These are phyloP conservation scores for Russula virescens DNA, from an alignment of 768 basidiomycete genomes.

Conservation along the genomic window DNA sequence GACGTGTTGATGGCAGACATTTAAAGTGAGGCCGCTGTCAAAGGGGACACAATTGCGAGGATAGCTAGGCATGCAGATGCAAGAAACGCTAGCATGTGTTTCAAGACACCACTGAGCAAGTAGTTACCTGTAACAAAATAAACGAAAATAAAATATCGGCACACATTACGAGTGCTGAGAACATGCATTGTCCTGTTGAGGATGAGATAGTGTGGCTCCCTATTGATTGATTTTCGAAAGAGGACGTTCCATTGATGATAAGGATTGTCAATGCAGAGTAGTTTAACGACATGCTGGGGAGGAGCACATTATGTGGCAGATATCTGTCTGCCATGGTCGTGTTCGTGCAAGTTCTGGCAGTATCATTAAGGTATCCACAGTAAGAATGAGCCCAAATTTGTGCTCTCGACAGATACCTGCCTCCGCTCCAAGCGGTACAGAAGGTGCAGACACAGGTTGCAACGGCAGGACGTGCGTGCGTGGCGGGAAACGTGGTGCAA, in stretches of 20 bases:
- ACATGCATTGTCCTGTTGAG: constrained; percentile 66
- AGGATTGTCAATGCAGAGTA: constrained; percentile 51
- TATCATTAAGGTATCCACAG: constrained; percentile 62
- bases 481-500: too few relatives aligned
- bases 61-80: constrained; percentile 59
- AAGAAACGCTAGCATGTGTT: constrained; percentile 61
- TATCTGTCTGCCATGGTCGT: constrained; percentile 53
- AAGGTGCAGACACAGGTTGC: too few relatives aligned
- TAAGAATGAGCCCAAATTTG: constrained; percentile 73
- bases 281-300: constrained; percentile 61
- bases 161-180: constrained; percentile 60
- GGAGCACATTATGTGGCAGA: constrained; percentile 55
- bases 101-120: constrained; percentile 53
- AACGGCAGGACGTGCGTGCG: too few relatives aligned
- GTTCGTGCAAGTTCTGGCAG: constrained; percentile 60
- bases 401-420: constrained; percentile 68
- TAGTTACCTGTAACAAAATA: neutral
- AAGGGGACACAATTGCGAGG: constrained; percentile 52
- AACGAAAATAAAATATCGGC: constrained; percentile 29
- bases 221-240: constrained; percentile 55
- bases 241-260: constrained; percentile 43
- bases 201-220: constrained; percentile 60
- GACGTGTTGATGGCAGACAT: constrained; percentile 65
- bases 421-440: constrained; percentile 49
- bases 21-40: constrained; percentile 73